Percentiles rank a stretch among this genome's conserved stretches.
phyloP scores from a whole-genome alignment of 2,329 filamentous ascomycete species.

The Diplocarpon rosae region DNA sequence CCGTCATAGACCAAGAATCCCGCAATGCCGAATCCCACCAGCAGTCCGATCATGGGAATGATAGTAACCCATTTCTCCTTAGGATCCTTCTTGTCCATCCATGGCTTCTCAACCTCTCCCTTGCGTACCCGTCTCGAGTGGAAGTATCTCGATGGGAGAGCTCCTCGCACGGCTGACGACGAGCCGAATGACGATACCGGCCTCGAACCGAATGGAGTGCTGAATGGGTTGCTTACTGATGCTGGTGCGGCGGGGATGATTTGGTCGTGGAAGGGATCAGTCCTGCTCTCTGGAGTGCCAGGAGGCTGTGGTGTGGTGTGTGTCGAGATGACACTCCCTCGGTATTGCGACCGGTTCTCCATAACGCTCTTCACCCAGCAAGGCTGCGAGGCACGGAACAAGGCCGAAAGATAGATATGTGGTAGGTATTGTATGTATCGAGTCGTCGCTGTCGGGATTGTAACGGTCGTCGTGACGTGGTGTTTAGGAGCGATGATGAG shows the following conservation, averaged over 20 bases:
- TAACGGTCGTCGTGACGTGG: too few species aligned
- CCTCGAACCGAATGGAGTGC: conserved; percentile 32
- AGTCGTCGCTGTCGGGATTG: too few species aligned
- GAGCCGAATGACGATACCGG: conserved; percentile 33
- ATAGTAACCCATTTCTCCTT: conserved; percentile 83
- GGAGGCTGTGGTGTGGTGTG: conserved; percentile 28
- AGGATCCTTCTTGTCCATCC: conserved; percentile 61
- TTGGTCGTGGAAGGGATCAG: conserved; percentile 23
- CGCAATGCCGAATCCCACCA: conserved; percentile 55
- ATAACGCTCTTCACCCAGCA: background rate
- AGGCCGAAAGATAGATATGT: too few species aligned
- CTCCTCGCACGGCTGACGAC: conserved; percentile 28
- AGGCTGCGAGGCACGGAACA: too few species aligned
- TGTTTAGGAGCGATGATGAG: too few species aligned
- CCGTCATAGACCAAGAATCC: conserved; percentile 70
- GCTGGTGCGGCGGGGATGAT: conserved; percentile 19
- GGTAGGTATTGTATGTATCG: too few species aligned
- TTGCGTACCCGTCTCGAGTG: conserved; percentile 47
- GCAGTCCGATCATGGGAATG: conserved; percentile 60
- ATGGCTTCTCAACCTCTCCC: conserved; percentile 64
- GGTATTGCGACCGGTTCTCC: conserved; percentile 13
- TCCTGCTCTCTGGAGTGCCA: conserved; percentile 29
- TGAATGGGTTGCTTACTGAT: conserved; percentile 18
- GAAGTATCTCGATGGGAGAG: conserved; percentile 21
- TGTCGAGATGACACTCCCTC: conserved; percentile 18